A percentile compares a stretch with the other conserved stretches of the same genome.
These are phyloP conservation scores for Pholiota conissans DNA, from an alignment of 768 basidiomycete species.

Conservation along the genomic window DNA sequence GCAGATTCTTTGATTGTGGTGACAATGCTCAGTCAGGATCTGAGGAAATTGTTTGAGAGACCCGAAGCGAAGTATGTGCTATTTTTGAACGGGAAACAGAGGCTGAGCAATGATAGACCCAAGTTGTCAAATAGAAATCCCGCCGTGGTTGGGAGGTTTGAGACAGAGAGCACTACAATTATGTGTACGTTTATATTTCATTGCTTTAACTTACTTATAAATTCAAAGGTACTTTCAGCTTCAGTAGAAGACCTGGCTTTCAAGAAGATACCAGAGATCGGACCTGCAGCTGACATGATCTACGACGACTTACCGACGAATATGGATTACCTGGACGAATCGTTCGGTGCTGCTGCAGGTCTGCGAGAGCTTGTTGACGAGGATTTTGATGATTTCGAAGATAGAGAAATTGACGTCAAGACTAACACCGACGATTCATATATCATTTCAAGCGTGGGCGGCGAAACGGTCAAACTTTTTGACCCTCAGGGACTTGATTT, in stretches of 20 bases:
- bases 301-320: conserved; percentile 90
- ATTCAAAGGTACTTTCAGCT: conserved; percentile 34
- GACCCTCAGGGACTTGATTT: conserved; percentile 61
- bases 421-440: conserved; percentile 26
- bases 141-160: conserved; percentile 15
- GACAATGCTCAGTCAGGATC: conserved; percentile 52
- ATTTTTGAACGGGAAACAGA: neutral
- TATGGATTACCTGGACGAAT: conserved; percentile 81
- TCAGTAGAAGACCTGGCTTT: conserved; percentile 87
- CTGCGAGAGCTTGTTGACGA: conserved; percentile 72
- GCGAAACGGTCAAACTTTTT: conserved; percentile 85
- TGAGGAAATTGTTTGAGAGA: conserved; percentile 44
- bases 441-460: conserved; percentile 63
- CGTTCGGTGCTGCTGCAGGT: conserved; percentile 78
- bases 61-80: conserved; percentile 27
- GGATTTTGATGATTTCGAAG: conserved; percentile 67
- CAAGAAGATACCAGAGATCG: conserved; percentile 69
- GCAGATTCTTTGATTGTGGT: conserved; percentile 74
- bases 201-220: neutral
- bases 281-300: conserved; percentile 84
- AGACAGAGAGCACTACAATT: conserved; percentile 21
- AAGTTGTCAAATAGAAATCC: conserved; percentile 13
- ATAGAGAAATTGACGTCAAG: conserved; percentile 31
- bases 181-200: conserved; percentile 33
- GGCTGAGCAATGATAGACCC: conserved; percentile 1